Evolutionary conservation across 2,329 filamentous ascomycete genomes (phyloP), one percentile per base, ranked within the genome.

Genomic region (Monilinia polystroma): DNA sequence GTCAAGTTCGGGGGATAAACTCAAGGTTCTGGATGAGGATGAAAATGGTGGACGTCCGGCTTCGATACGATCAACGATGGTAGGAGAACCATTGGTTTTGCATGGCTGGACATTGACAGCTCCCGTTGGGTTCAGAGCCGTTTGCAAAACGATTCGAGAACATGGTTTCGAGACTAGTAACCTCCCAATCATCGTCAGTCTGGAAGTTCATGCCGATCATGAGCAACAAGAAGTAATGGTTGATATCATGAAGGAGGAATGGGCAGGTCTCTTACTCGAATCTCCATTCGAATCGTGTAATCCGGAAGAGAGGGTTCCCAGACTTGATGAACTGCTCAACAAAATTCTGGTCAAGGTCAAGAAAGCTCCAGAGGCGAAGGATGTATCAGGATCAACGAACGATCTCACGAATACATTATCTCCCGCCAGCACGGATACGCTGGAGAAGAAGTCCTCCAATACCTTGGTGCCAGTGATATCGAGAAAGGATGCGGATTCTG

Each of bases 201-300:
- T 98, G 7, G 95, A 99, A 78, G 91, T 98, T 0, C 94, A 98
- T 77, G 90, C 92, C 18, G 86, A 89, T 68, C 80, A 84, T 1
- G 87, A 91, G 64, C 94, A 98, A 77, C 95, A 99, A 77, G 87
- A 92, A 70, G 84, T 90, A 62, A 97, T 98, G 91, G 93, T 97
- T 14, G 85, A 91, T 66, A 96, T 98, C 70, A 97, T 99, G 90
- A 88, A 88, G 71, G 87, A 97, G 72, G 90, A 91, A 70, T 99
- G 93, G 93, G 85, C 84, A 52, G 88, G 85, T 0, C 80, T 90
- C 73, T 82, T 98, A 7, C 82, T 97, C 14, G 88, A 92, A 29
- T 73, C 79, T 64, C 80, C 80, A 49, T 83, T 79, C 26, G 81
- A 84, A 23, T 68, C 67, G 3, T 77, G 75, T 59, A 68, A 77